phyloP scores from a whole-genome alignment of 2,329 filamentous ascomycete species.

The Sphaerulina vaccinii region DNA sequence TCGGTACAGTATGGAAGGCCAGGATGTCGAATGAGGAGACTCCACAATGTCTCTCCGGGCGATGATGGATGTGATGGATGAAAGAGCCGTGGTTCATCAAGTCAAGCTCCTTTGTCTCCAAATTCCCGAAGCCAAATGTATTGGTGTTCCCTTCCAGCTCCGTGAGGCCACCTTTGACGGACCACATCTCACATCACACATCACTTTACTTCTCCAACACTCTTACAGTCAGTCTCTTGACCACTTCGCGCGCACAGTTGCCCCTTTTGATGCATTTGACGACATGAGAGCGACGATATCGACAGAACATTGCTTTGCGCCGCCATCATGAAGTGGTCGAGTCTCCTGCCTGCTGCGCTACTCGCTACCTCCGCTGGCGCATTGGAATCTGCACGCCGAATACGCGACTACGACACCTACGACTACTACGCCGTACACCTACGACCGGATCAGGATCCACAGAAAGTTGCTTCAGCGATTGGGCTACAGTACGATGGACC shows the following conservation, averaged over 20 bases:
- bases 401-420: constrained; percentile 62
- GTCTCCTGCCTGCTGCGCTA: constrained; percentile 11
- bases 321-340: constrained; percentile 12
- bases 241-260: neutral
- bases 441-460: constrained; percentile 62
- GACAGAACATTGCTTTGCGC: neutral
- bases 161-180: neutral
- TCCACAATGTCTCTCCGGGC: too few species aligned
- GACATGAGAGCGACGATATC: constrained; percentile 1
- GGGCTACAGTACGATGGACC: constrained; percentile 78
- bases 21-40: too few species aligned
- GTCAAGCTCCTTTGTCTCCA: too few species aligned
- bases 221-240: neutral
- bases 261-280: neutral
- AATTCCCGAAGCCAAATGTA: neutral
- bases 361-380: constrained; percentile 12
- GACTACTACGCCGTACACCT: constrained; percentile 95
- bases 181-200: neutral
- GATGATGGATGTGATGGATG: too few species aligned
- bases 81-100: too few species aligned
- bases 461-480: constrained; percentile 67
- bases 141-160: neutral
- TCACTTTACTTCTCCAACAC: neutral
- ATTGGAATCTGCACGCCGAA: constrained; percentile 11
- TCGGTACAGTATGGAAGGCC: too few species aligned